Conservation (phyloP, 2,329 filamentous ascomycete species). For the Sporothrix euskadiensis region DNA sequence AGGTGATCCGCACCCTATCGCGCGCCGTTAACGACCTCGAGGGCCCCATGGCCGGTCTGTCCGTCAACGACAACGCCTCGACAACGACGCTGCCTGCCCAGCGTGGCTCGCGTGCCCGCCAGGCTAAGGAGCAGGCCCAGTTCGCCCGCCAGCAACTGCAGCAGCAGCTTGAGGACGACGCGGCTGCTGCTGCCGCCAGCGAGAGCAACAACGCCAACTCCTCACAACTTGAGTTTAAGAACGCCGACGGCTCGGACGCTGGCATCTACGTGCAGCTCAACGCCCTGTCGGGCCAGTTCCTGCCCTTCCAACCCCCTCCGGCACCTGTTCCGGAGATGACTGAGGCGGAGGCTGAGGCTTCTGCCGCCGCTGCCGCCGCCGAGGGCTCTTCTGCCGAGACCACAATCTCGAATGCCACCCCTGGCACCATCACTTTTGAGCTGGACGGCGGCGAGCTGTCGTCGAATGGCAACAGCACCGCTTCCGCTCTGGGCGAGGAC, state of each 20-base stretch:
- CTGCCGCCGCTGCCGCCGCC: slow-evolving; percentile 24
- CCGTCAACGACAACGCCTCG: slow-evolving; percentile 42
- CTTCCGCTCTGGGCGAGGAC: slow-evolving; percentile 32
- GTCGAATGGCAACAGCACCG: slow-evolving; percentile 31
- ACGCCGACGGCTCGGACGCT: slow-evolving; percentile 57
- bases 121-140: slow-evolving; percentile 31
- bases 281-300: slow-evolving; percentile 67
- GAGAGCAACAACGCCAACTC: slow-evolving; percentile 46
- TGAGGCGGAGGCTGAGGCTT: slow-evolving; percentile 35
- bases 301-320: slow-evolving; percentile 84
- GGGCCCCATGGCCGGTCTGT: slow-evolving; percentile 57
- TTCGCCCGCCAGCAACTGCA: slow-evolving; percentile 29
- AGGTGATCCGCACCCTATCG: slow-evolving; percentile 68
- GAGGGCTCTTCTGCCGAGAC: slow-evolving; percentile 32
- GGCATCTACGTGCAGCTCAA: slow-evolving; percentile 67
- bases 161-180: slow-evolving; percentile 27
- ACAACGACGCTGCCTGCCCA: slow-evolving; percentile 37
- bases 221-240: slow-evolving; percentile 55
- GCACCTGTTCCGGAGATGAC: slow-evolving; percentile 62
- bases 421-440: slow-evolving; percentile 33
- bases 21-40: slow-evolving; percentile 61
- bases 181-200: not conserved
- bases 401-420: not conserved
- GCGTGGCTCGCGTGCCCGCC: slow-evolving; percentile 34
- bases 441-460: slow-evolving; percentile 41